phyloP scores from a whole-genome alignment of 768 basidiomycete species.

The Clitopilus passeckerianus region DNA sequence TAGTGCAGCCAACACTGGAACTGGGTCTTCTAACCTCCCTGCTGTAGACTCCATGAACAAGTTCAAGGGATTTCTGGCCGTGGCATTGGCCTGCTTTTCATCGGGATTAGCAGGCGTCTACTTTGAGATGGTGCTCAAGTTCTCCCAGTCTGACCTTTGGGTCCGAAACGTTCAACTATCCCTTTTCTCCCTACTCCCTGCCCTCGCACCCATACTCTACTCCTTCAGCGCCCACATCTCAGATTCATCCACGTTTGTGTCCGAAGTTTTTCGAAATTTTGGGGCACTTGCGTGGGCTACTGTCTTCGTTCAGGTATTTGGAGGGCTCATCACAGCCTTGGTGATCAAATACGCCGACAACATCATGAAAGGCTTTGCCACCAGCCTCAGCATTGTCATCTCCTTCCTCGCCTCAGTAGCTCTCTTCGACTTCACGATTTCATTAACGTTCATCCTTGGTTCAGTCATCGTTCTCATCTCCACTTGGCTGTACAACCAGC shows the following conservation, averaged over 20 bases:
- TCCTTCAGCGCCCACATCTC: conserved; percentile 21
- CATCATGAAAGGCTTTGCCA: conserved; percentile 92
- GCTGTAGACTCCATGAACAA: conserved; percentile 65
- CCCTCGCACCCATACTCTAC: conserved; percentile 72
- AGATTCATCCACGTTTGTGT: not conserved
- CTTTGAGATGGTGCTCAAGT: conserved; percentile 97
- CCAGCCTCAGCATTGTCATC: conserved; percentile 88
- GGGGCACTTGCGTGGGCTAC: conserved; percentile 82
- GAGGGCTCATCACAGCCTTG: conserved; percentile 88
- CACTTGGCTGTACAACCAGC: conserved; percentile 91
- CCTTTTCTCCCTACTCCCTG: conserved; percentile 89
- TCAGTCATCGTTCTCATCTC: conserved; percentile 79
- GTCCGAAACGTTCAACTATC: conserved; percentile 95
- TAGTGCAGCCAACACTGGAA: conserved; percentile 21
- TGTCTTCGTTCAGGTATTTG: conserved; percentile 81
- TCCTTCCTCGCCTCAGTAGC: conserved; percentile 90
- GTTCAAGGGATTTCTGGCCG: conserved; percentile 84
- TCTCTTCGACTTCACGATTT: conserved; percentile 87
- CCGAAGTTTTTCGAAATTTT: not conserved
- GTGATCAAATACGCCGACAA: conserved; percentile 95
- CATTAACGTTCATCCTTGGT: conserved; percentile 81
- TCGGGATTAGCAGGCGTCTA: conserved; percentile 97
- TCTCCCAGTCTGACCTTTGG: conserved; percentile 88
- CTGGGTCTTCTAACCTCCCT: conserved; percentile 14
- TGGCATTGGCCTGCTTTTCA: conserved; percentile 87